These are phyloP conservation scores for Botryotinia calthae DNA, from an alignment of 2,329 filamentous ascomycete species.

Conservation along the genomic window DNA sequence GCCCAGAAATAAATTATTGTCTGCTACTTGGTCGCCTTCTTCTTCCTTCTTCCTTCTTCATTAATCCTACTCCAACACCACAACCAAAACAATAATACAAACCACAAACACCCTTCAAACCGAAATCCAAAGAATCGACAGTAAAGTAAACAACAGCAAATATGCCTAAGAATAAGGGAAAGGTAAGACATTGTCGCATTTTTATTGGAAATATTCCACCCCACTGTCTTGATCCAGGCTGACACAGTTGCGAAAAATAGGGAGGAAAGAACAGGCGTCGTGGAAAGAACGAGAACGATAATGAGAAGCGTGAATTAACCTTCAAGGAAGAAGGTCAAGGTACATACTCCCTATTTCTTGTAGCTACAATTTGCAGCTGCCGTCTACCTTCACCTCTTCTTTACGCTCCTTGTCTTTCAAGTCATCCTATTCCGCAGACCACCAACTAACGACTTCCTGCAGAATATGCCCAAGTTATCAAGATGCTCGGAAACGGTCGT, in stretches of 20 bases:
- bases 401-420: slow-evolving; percentile 42
- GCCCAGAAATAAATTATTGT: slow-evolving; percentile 6
- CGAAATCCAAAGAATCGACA: slow-evolving; percentile 6
- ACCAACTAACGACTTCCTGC: slow-evolving; percentile 25
- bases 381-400: slow-evolving; percentile 2
- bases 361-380: neutral
- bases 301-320: slow-evolving; percentile 96
- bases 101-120: neutral
- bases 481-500: slow-evolving; percentile 95
- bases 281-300: slow-evolving; percentile 99
- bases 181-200: slow-evolving; percentile 54
- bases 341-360: slow-evolving; percentile 38
- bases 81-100: neutral
- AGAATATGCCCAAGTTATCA: slow-evolving; percentile 83
- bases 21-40: neutral
- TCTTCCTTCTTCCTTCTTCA: neutral
- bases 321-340: slow-evolving; percentile 98
- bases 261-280: slow-evolving; percentile 98
- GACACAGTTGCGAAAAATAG: slow-evolving; percentile 48
- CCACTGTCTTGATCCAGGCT: slow-evolving; percentile 7
- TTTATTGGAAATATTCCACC: neutral
- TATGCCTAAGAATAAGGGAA: slow-evolving; percentile 99
- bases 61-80: neutral
- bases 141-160: slow-evolving; percentile 40
- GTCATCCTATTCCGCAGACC: neutral